phyloP scores from a whole-genome alignment of 225 moss, liverwort and hornwort genomes.

The Pleurozium schreberi region DNA sequence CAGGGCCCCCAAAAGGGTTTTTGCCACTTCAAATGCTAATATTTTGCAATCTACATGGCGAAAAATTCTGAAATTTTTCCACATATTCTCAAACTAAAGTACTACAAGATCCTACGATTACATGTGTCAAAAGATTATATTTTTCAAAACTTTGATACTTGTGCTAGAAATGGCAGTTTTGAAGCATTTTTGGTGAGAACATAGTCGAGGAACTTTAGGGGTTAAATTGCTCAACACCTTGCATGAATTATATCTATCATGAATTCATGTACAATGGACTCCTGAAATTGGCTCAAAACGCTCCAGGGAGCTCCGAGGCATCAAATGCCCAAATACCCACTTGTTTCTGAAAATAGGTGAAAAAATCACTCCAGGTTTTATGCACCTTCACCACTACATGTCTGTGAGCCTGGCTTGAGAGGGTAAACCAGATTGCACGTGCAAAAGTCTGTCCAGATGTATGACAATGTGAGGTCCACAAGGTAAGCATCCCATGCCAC shows the following conservation, averaged over 20 bases:
- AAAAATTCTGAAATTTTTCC: no score
- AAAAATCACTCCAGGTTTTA: slow-evolving; percentile 69
- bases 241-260: background rate
- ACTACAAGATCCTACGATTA: no score
- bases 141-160: no score
- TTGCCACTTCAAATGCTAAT: no score
- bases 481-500: background rate
- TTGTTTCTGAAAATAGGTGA: slow-evolving; percentile 48
- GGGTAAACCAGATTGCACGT: background rate
- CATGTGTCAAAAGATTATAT: no score
- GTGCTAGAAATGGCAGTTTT: no score
- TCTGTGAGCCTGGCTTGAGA: slow-evolving; percentile 26
- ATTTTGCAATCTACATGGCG: no score
- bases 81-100: no score
- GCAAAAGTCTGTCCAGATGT: background rate
- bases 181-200: no score
- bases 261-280: background rate
- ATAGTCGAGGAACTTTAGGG: no score
- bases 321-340: background rate
- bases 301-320: background rate
- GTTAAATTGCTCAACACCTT: background rate
- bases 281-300: background rate
- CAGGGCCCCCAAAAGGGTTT: no score
- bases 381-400: slow-evolving; percentile 92
- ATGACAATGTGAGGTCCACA: background rate